Evolutionary conservation across 352 stramenopile species (phyloP).

Genomic region (Poterioochromonas sp.): DNA sequence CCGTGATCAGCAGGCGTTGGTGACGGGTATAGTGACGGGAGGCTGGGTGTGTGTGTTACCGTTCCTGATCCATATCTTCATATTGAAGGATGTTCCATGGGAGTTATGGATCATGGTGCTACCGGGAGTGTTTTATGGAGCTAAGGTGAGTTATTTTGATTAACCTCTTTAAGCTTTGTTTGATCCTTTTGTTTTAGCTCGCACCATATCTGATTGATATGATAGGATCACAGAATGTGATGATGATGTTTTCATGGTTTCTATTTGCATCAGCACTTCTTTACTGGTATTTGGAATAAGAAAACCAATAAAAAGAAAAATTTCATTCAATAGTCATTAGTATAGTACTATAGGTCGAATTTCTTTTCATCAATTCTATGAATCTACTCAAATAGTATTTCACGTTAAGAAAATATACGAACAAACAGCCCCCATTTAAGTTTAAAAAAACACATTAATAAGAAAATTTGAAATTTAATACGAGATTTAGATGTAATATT

Average conservation of each 20-base stretch:
- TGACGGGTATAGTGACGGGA: slow-evolving; percentile 15
- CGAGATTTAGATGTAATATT: no score
- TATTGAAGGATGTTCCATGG: background rate
- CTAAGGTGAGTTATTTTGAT: no score
- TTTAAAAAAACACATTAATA: no score
- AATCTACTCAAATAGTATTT: no score
- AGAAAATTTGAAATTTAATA: no score
- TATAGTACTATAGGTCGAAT: no score
- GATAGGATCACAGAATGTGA: background rate
- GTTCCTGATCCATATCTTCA: background rate
- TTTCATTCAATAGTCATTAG: no score
- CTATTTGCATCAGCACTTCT: background rate
- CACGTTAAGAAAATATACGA: no score
- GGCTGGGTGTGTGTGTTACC: slow-evolving; percentile 13
- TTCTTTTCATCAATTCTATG: no score
- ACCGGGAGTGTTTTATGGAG: slow-evolving; percentile 9
- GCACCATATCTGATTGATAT: background rate
- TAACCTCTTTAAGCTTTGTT: background rate
- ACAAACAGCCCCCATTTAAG: no score
- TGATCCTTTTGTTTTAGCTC: background rate
- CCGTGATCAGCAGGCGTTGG: background rate
- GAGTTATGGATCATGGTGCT: slow-evolving; percentile 11
- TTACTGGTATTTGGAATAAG: no score
- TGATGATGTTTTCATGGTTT: background rate
- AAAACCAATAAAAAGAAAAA: no score